Evolutionary conservation across 2,329 filamentous ascomycete species (phyloP), one percentile per base, ranked within the genome.

Genomic region (Colletotrichum cordylinicola): DNA sequence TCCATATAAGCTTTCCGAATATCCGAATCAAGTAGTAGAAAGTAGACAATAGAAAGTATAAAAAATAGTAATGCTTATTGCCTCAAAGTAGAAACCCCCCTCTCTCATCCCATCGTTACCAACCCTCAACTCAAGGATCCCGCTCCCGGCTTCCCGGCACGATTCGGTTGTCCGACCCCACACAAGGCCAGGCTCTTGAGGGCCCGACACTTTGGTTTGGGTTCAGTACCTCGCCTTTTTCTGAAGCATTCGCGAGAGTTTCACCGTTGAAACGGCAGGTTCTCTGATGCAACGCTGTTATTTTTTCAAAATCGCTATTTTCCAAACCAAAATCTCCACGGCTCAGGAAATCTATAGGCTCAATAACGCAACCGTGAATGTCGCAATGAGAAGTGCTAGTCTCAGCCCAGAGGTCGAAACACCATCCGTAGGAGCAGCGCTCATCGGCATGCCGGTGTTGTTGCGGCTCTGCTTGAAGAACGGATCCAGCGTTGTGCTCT

Each of bases 401-500:
- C 61, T 66, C 27, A 76, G 6, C 6, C 69, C 65, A 15, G 69
- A 58, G 13, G 33, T 62, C 5, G 73, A 62, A 1, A 67, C 31
- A 3, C n/a, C 52, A 4, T 21, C 68, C 18, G 39, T 27, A 4
- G 60, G 27, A 10, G 69, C 75, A 0, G 68, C 65, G 29, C 37
- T 55, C 37, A n/a, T 37, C 10, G 68, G 62, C 43, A 67, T 8
- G 5, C 64, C 75, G 12, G 75, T 72, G 33, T 70, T 75, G 27
- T 77, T 76, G 43, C 68, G 37, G 56, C 65, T 71, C 52, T n/a
- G 33, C 64, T 24, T 48, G 70, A 78, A 79, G 10, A 78, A 60
- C n/a, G 80, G 79, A 31, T 82, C 80, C n/a, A 79, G 21, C 4
- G 43, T 60, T 6, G 37, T 68, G 6, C 67, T 68, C 55, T 62